phyloP scores from a whole-genome alignment of 2,329 filamentous ascomycete genomes.

The Penicillium sp. region DNA sequence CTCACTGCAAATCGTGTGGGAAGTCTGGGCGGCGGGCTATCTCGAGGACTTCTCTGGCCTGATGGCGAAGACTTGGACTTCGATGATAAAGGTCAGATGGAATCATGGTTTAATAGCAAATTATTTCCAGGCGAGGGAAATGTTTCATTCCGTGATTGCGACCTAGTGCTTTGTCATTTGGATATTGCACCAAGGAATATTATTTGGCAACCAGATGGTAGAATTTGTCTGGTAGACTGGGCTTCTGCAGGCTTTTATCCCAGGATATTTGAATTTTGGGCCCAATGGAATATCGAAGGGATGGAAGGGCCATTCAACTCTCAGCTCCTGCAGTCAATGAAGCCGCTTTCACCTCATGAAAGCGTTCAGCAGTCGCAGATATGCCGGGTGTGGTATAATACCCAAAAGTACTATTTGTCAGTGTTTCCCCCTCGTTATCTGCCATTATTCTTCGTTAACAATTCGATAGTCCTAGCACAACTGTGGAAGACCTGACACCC shows the following conservation, averaged over 20 bases:
- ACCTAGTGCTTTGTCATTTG: not conserved
- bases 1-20: not conserved
- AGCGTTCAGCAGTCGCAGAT: not conserved
- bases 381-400: not conserved
- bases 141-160: not conserved
- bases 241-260: not conserved
- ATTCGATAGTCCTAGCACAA: not conserved
- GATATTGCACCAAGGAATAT: not conserved
- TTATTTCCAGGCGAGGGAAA: not conserved
- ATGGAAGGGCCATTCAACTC: not conserved
- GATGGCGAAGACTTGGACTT: not conserved
- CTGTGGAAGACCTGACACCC: not conserved
- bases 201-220: not conserved
- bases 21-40: not conserved
- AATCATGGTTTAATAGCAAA: not conserved
- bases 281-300: not conserved
- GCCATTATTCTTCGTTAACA: not conserved
- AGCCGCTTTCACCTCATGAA: not conserved
- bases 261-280: not conserved
- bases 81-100: not conserved
- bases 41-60: not conserved
- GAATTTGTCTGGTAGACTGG: not conserved
- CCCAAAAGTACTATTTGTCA: not conserved
- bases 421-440: not conserved
- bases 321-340: not conserved